Percentiles rank a stretch among this genome's conserved stretches.
Conservation (phyloP, 2,329 filamentous ascomycete species). For the Annulohypoxylon truncatum region DNA sequence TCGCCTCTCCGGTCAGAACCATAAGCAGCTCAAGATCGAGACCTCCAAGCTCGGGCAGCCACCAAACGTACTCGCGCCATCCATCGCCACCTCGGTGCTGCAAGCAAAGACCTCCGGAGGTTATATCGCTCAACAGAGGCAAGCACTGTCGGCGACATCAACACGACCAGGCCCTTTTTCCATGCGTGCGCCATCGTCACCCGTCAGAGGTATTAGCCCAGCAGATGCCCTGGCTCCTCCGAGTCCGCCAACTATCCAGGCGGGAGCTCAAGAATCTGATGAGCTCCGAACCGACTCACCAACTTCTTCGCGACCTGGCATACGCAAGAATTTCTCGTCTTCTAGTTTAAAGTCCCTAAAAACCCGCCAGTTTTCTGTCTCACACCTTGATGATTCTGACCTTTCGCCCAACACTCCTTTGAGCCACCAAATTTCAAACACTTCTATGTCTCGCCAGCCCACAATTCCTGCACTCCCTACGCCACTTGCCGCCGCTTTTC, state of each 20-base stretch:
- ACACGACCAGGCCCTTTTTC: slow-evolving; percentile 50
- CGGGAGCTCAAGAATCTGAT: slow-evolving; percentile 50
- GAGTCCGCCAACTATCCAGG: slow-evolving; percentile 50
- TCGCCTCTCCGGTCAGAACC: slow-evolving; percentile 82
- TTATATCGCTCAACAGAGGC: slow-evolving; percentile 57
- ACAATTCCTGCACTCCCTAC: slow-evolving; percentile 74
- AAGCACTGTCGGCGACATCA: slow-evolving; percentile 54
- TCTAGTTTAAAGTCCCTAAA: slow-evolving; percentile 78
- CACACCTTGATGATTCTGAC: slow-evolving; percentile 72
- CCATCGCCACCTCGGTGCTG: slow-evolving; percentile 43
- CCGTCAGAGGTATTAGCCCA: slow-evolving; percentile 44
- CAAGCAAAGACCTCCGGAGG: slow-evolving; percentile 49
- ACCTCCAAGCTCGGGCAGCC: slow-evolving; percentile 62
- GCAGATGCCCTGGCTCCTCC: slow-evolving; percentile 46
- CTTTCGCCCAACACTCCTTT: slow-evolving; percentile 80
- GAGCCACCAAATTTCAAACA: slow-evolving; percentile 70
- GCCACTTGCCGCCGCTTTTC: slow-evolving; percentile 72
- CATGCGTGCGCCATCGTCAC: slow-evolving; percentile 52
- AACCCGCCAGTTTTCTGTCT: slow-evolving; percentile 77
- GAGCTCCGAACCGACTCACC: slow-evolving; percentile 65
- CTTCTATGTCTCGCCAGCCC: slow-evolving; percentile 61
- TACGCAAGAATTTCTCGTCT: slow-evolving; percentile 77
- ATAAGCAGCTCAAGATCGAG: slow-evolving; percentile 89
- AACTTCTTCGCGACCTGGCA: slow-evolving; percentile 58
- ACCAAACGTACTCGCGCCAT: slow-evolving; percentile 41